Base-by-base conservation (phyloP, 345 rosid genomes). In the Brassica cretica region DNA sequence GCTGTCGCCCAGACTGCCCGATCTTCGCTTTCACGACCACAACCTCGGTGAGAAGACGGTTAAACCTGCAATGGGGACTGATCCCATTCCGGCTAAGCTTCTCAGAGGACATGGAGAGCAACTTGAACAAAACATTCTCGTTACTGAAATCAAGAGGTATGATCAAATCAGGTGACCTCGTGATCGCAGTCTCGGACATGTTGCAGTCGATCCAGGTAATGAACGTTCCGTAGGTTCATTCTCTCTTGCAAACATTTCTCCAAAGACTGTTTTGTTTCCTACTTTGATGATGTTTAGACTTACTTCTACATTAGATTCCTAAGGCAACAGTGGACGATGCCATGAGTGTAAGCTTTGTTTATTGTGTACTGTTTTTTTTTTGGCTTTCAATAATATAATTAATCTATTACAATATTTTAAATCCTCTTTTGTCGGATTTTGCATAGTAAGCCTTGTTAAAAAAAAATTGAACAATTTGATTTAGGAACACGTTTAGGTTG, bases 151-250 rank as follows among this genome's bases (percentile, higher is more conserved):
- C 99, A 62, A 85, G 99, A 79, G 99, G 98, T 53, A 95, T 95
- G 99, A 86, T 93, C 71, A 91, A 91, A 84, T 91, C 99, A 8
- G 99, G 99, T 58, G 97, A 93, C 80, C 98, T 93, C 46, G 97
- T 95, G 27, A 86, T 95, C 60, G 98, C 99, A 15, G 98, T 93
- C 33, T 95, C 99, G 0, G 98, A 95, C 88, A 86, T 93, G 92
- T 82, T 93, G 83, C 99, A 93, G 65, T 95, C 98, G 5, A 93
- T 93, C 80, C 97, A 95, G 83, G 99, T 93, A 8, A 91, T 93
- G 93, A 91, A 88, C 66, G 96, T 95, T 53, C 99, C 98, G 3
- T 90, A 30, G 77, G 6, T 5, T 51, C 56, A 5, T 18, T 51
- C 18, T 46, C 55, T 46, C 9, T 46, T 46, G n/a, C 55, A 14